Percentiles rank a stretch among this genome's conserved stretches.
phyloP scores from a whole-genome alignment of 139 green algal genomes.

The Deuterostichococcus epilithicus region DNA sequence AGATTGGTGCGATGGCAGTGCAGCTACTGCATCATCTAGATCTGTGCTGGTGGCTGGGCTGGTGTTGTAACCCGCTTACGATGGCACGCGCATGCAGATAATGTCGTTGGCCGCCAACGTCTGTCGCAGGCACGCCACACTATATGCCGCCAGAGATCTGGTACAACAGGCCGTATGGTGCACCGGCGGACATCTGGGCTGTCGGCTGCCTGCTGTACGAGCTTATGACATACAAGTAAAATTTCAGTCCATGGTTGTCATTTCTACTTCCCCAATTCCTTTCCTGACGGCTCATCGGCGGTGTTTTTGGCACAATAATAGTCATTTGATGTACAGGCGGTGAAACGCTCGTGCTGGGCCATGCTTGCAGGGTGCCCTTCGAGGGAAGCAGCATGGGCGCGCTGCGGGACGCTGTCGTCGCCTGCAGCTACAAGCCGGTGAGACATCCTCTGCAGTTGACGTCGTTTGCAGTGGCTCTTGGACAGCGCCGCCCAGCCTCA shows the following conservation, averaged over 20 bases:
- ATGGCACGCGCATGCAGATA: not conserved
- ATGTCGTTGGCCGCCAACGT: not conserved
- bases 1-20: constrained; percentile 36
- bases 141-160: constrained; percentile 89
- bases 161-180: constrained; percentile 73
- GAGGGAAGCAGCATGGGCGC: constrained; percentile 61
- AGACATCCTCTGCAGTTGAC: too few relatives aligned
- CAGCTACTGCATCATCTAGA: not conserved
- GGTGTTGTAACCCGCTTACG: not conserved
- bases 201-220: constrained; percentile 85
- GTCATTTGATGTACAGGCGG: too few relatives aligned
- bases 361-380: constrained; percentile 55
- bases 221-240: constrained; percentile 64
- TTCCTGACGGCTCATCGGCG: too few relatives aligned
- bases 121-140: constrained; percentile 59
- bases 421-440: constrained; percentile 50
- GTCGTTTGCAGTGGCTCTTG: too few relatives aligned
- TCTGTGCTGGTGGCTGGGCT: not conserved
- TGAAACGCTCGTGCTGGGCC: not conserved
- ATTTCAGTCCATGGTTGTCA: not conserved
- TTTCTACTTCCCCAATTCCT: constrained; percentile 8
- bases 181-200: constrained; percentile 75
- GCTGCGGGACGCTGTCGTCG: constrained; percentile 54
- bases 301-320: too few relatives aligned
- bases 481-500: too few relatives aligned